Percentiles rank a stretch among this genome's conserved stretches.
Conservation (phyloP, 2,329 filamentous ascomycete species). For the Verticillium zaregamsianum region DNA sequence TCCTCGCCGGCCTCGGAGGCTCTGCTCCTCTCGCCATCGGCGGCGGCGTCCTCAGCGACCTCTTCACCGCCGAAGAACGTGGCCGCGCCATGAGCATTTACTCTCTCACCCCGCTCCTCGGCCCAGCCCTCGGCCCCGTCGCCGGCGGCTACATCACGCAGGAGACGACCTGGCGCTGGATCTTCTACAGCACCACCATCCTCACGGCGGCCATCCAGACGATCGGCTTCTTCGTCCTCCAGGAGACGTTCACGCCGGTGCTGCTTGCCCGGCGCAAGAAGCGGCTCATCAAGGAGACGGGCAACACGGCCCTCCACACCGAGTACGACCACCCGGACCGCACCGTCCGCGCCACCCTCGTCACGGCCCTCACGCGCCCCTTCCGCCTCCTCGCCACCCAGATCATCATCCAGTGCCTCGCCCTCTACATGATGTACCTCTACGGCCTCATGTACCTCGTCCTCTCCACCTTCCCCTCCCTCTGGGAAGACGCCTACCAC, state of each 20-base stretch:
- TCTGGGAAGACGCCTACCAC: conserved; percentile 40
- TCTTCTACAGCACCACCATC: conserved; percentile 65
- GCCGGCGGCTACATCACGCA: conserved; percentile 62
- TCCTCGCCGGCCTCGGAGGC: conserved; percentile 37
- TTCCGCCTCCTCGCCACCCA: conserved; percentile 40
- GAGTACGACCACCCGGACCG: conserved; percentile 45
- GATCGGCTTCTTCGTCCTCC: conserved; percentile 53
- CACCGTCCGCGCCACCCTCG: conserved; percentile 10
- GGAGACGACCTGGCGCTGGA: conserved; percentile 66
- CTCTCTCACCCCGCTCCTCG: conserved; percentile 43
- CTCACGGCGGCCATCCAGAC: conserved; percentile 56
- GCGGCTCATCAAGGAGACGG: conserved; percentile 53
- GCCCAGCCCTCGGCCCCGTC: conserved; percentile 64
- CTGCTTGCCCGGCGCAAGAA: conserved; percentile 55
- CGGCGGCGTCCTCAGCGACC: conserved; percentile 35
- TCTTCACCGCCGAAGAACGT: conserved; percentile 35
- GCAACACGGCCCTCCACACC: conserved; percentile 42
- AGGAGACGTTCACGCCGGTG: conserved; percentile 62
- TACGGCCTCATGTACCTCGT: conserved; percentile 49
- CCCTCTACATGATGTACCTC: conserved; percentile 40
- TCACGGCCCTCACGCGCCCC: conserved; percentile 33
- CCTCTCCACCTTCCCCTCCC: conserved; percentile 42
- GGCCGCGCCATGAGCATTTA: conserved; percentile 33
- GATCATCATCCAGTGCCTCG: conserved; percentile 41
- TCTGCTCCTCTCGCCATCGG: conserved; percentile 37